phyloP scores from a whole-genome alignment of 2,329 filamentous ascomycete species.

The Thermochaetoides dissita region DNA sequence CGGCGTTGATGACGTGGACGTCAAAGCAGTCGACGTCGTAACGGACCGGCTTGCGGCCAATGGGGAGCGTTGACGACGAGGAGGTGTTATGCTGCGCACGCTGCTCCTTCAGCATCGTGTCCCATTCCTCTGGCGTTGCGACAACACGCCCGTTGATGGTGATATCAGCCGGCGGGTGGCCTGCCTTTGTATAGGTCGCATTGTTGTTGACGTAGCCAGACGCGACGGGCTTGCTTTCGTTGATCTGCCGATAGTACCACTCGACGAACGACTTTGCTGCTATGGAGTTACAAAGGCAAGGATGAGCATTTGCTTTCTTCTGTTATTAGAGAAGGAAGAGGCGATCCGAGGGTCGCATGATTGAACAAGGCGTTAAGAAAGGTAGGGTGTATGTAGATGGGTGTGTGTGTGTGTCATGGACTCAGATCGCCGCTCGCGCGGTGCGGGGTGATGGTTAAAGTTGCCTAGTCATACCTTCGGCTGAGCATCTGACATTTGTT shows the following conservation, averaged over 20 bases:
- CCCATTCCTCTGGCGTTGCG: constrained; percentile 48
- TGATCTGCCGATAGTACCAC: constrained; percentile 62
- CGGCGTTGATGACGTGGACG: constrained; percentile 62
- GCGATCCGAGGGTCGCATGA: constrained; percentile 4
- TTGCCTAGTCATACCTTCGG: constrained; percentile 26
- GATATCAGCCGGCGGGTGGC: constrained; percentile 49
- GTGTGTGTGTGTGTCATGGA: constrained; percentile 2
- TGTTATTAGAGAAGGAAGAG: constrained; percentile 1
- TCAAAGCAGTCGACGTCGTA: constrained; percentile 69
- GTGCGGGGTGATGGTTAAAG: too few relatives aligned
- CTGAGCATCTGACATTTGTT: constrained; percentile 30
- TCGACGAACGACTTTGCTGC: constrained; percentile 60
- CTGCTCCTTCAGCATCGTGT: constrained; percentile 53
- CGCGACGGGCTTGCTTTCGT: constrained; percentile 43
- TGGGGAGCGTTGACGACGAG: constrained; percentile 16
- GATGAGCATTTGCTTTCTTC: constrained; percentile 1
- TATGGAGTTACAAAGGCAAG: constrained; percentile 19
- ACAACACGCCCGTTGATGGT: constrained; percentile 65
- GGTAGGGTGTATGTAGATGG: not conserved
- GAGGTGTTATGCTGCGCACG: constrained; percentile 23
- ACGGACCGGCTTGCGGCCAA: constrained; percentile 31
- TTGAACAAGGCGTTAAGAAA: not conserved
- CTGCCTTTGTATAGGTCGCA: constrained; percentile 31
- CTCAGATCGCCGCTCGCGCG: not conserved
- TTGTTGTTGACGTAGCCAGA: constrained; percentile 58